Base-by-base conservation (phyloP, 176 grass and related monocot species). In the Poa pratensis region DNA sequence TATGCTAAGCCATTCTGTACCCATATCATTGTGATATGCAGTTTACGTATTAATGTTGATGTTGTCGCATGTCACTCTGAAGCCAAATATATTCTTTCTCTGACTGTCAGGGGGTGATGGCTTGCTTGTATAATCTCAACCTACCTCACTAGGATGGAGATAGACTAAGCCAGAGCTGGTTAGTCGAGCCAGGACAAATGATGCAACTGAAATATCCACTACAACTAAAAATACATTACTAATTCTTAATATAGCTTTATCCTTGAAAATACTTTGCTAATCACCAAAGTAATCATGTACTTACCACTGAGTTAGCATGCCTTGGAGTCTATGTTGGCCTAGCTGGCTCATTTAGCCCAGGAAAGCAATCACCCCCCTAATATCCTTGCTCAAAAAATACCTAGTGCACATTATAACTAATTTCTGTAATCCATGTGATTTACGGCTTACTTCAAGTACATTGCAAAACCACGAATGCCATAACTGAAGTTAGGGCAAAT, bases 81-180 rank as follows among this genome's bases (percentile, higher is more conserved):
- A 73, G 49, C 75, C 7, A 7, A 51, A 48, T 11, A 6, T 26
- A 22, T 48, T 48, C 18, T 75, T 84, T 84, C 26, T n/a, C 7
- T 84, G 22, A 73, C 80, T 61, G 9, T 83, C 20, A 74, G 37
- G 58, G 52, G 58, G 58, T 26, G 9, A 61, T 61, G 10, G 10
- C 23, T 61, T 61, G 58, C 58, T 61, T 61, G n/a, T 60, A 23
- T 26, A 61, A 26, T 61, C 58, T 61, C 58, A 61, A 61, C 58
- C 22, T 26, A 61, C 22, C 58, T 26, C 58, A 61, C 58, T 26
- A 61, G 53, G 53, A 57, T 57, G 20, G 53, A 57, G 6, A n/a
- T 57, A 57, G 19, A 57, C 53, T 57, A n/a, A n/a, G 53, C 48
- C 48, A 57, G 6, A 57, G 53, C 53, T 57, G 19, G 6, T 57